These are phyloP conservation scores for Schwanniomyces sp. DNA, from an alignment of 805 yeast species.

Conservation along the genomic window DNA sequence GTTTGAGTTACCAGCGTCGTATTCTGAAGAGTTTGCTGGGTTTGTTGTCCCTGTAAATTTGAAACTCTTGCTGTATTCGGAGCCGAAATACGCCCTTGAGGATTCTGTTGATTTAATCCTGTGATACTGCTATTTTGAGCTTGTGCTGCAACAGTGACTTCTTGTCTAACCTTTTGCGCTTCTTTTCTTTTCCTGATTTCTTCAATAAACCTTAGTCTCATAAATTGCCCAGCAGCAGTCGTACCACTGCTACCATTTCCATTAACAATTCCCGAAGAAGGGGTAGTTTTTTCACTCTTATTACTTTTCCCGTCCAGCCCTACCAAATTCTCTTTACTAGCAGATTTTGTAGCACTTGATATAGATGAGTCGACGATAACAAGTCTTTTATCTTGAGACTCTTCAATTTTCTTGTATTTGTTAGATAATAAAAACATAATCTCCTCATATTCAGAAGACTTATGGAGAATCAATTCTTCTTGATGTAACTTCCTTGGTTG, in stretches of 20 bases:
- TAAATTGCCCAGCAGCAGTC: slow-evolving; percentile 61
- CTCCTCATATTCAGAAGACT: slow-evolving; percentile 82
- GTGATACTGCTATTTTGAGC: slow-evolving; percentile 12
- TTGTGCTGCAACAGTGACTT: slow-evolving; percentile 41
- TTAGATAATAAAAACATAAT: slow-evolving; percentile 61
- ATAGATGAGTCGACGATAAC: slow-evolving; percentile 36
- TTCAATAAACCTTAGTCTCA: slow-evolving; percentile 85
- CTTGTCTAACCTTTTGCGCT: slow-evolving; percentile 41
- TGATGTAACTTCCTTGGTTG: slow-evolving; percentile 38
- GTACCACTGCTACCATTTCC: slow-evolving; percentile 8
- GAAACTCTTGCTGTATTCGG: background rate
- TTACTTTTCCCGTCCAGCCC: slow-evolving; percentile 32
- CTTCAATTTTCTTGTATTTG: slow-evolving; percentile 39
- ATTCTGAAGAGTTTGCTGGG: slow-evolving; percentile 9
- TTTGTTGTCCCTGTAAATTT: slow-evolving; percentile 3
- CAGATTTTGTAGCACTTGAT: slow-evolving; percentile 17
- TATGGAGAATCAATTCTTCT: slow-evolving; percentile 53
- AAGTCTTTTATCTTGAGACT: slow-evolving; percentile 36
- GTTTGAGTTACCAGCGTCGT: slow-evolving; percentile 10
- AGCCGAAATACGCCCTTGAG: slow-evolving; percentile 3
- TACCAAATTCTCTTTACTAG: slow-evolving; percentile 18
- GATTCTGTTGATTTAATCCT: slow-evolving; percentile 2
- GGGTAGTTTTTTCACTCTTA: slow-evolving; percentile 14
- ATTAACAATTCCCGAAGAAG: background rate
- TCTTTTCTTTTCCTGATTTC: slow-evolving; percentile 71